Percentiles rank a stretch among this genome's conserved stretches.
phyloP scores from a whole-genome alignment of 441 rosid species.

The Erysimum cheiri region DNA sequence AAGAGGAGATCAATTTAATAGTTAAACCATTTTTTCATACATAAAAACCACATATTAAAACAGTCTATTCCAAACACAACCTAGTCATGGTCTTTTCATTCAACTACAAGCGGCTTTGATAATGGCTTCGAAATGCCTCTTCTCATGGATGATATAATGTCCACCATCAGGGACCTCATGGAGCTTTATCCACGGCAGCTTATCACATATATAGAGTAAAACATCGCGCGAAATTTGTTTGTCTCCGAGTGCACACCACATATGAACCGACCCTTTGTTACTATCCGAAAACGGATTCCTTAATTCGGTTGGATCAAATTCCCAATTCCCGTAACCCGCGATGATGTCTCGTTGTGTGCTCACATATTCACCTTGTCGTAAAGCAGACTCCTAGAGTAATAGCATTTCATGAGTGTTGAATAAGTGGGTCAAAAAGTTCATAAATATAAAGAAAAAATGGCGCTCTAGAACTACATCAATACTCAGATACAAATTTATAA shows the following conservation, averaged over 20 bases:
- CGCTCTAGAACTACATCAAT: background rate
- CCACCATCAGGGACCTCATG: slow-evolving; percentile 61
- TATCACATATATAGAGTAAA: slow-evolving; percentile 50
- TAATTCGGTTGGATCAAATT: slow-evolving; percentile 60
- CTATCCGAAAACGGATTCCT: slow-evolving; percentile 52
- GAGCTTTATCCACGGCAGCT: slow-evolving; percentile 60
- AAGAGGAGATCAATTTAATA: too few relatives aligned
- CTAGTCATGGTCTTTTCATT: slow-evolving; percentile 7
- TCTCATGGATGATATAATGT: slow-evolving; percentile 48
- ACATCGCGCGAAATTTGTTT: slow-evolving; percentile 52
- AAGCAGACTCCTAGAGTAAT: slow-evolving; percentile 32
- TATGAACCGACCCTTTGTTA: slow-evolving; percentile 54
- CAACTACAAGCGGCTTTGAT: slow-evolving; percentile 53
- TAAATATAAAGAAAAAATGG: background rate
- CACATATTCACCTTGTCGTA: slow-evolving; percentile 58
- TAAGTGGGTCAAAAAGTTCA: background rate
- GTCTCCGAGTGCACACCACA: slow-evolving; percentile 66
- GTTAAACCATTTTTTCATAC: too few relatives aligned
- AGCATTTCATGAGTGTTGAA: background rate
- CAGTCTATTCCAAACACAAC: too few relatives aligned
- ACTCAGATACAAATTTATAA: too few relatives aligned
- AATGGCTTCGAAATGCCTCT: slow-evolving; percentile 34
- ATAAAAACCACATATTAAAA: too few relatives aligned
- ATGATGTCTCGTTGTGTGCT: slow-evolving; percentile 57
- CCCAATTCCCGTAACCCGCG: slow-evolving; percentile 55